Percentiles rank a stretch among this genome's conserved stretches.
Conservation (phyloP, 352 stramenopile genomes). For the Phytophthora boehmeriae region DNA sequence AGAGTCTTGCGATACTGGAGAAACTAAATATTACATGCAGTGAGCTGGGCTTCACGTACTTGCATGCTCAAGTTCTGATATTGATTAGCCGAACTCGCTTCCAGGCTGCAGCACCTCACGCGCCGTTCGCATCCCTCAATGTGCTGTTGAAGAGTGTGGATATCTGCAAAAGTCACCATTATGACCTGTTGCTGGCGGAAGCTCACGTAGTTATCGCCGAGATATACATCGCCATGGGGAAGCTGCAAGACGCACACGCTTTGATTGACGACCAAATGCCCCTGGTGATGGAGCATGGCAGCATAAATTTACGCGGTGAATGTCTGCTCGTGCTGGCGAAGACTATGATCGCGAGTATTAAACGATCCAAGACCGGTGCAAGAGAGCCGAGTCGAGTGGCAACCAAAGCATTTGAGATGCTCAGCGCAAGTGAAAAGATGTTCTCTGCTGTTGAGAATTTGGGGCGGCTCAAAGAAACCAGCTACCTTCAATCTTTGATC, state of each 20-base stretch:
- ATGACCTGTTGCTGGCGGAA: slow-evolving; percentile 63
- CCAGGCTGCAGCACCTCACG: slow-evolving; percentile 39
- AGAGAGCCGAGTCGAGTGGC: slow-evolving; percentile 6
- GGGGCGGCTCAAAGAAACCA: slow-evolving; percentile 42
- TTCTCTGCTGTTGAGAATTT: slow-evolving; percentile 44
- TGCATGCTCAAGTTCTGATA: slow-evolving; percentile 63
- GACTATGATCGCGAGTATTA: slow-evolving; percentile 42
- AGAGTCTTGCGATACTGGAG: slow-evolving; percentile 47
- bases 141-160: slow-evolving; percentile 46
- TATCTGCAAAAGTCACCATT: slow-evolving; percentile 56
- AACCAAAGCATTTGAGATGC: slow-evolving; percentile 29
- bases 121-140: slow-evolving; percentile 58
- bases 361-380: slow-evolving; percentile 23
- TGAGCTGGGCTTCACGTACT: slow-evolving; percentile 45
- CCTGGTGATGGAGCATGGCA: slow-evolving; percentile 70
- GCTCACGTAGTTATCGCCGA: slow-evolving; percentile 69
- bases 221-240: slow-evolving; percentile 66
- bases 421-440: slow-evolving; percentile 36
- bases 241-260: slow-evolving; percentile 43
- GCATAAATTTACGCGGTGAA: slow-evolving; percentile 57
- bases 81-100: slow-evolving; percentile 43
- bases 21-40: slow-evolving; percentile 47
- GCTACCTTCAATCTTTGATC: slow-evolving; percentile 48
- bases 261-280: slow-evolving; percentile 69
- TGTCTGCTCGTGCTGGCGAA: slow-evolving; percentile 67